Evolutionary conservation across 192 early-diverging fungal genomes (phyloP), one percentile per base, ranked within the genome.

Genomic region (Umbelopsis vinacea): DNA sequence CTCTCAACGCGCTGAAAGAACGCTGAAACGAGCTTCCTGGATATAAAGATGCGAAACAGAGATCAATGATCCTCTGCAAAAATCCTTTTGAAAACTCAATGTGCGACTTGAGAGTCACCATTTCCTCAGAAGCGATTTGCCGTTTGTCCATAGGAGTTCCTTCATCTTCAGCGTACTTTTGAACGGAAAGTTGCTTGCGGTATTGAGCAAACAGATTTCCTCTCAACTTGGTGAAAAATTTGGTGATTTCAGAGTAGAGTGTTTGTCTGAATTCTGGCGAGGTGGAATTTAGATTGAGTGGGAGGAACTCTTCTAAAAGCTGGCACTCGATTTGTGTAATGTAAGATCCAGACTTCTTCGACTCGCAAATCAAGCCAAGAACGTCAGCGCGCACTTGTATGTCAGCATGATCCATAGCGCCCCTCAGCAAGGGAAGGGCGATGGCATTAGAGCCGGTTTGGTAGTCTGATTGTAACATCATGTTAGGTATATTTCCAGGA

Each of bases 231-330:
- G 82, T 77, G 35, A 91, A 82, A 33, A 94, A 75, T 52, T 87
- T 83, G 8, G 85, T 86, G 35, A 91, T 67, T 52, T 88, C 80
- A 14, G 85, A 84, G 43, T 81, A 83, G 50, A 94, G 79, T 68
- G 88, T 88, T 79, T 95, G 93, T 12, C 95, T 87, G 78, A 94
- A 95, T 46, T 95, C 94, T 0, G 93, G 90, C 23, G 89, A 89
- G 23, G 90, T 89, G 17, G 85, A 87, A 46, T 89, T 91, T 54
- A 89, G 68, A 69, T 93, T 94, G 17, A 89, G 86, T 0, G 84
- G 82, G 26, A 97, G 76, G 50, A 93, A 92, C 26, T 78, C 70
- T 68, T 89, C 87, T 29, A 97, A 53, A 63, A 92, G 76, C 0
- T 82, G 73, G n/a, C 90, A 71, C 71, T 97, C 94, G 14, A 83